Conservation (phyloP, 495 filamentous ascomycete genomes). For the Trichodelitschia bisporula region DNA sequence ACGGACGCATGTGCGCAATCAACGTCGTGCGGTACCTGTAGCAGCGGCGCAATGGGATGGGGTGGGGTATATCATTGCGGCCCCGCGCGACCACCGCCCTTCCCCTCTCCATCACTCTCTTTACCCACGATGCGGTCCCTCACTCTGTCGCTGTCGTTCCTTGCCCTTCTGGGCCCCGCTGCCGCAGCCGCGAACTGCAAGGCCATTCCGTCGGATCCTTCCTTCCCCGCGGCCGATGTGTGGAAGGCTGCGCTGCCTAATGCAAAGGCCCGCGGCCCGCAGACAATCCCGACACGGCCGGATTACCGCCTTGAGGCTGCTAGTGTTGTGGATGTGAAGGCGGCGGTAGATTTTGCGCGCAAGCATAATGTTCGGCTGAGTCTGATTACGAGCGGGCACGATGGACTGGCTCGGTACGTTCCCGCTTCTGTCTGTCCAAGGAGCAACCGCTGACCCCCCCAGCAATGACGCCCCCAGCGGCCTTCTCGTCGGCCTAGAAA, state of each 20-base stretch:
- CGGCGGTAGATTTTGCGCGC: neutral
- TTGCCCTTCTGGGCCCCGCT: too few species aligned
- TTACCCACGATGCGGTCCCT: too few species aligned
- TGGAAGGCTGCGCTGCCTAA: neutral
- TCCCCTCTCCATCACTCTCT: too few species aligned
- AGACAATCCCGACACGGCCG: neutral
- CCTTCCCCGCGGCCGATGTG: neutral
- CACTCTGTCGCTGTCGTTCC: too few species aligned
- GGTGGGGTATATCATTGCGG: too few species aligned
- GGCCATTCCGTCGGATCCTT: neutral
- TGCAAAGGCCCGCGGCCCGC: neutral
- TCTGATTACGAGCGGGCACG: neutral
- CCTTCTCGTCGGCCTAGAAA: neutral
- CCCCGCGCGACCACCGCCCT: too few species aligned
- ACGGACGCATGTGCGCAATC: too few species aligned
- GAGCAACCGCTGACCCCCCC: too few species aligned
- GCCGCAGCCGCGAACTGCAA: neutral
- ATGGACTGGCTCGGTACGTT: neutral
- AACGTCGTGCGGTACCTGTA: too few species aligned
- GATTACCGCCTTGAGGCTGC: neutral
- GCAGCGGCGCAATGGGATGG: too few species aligned
- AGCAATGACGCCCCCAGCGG: neutral
- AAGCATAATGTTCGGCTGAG: neutral
- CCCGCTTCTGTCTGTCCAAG: too few species aligned
- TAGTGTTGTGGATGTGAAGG: neutral